These are phyloP conservation scores for Yamadazyma jaroonii DNA, from an alignment of 1,139 yeast genomes.

Conservation along the genomic window DNA sequence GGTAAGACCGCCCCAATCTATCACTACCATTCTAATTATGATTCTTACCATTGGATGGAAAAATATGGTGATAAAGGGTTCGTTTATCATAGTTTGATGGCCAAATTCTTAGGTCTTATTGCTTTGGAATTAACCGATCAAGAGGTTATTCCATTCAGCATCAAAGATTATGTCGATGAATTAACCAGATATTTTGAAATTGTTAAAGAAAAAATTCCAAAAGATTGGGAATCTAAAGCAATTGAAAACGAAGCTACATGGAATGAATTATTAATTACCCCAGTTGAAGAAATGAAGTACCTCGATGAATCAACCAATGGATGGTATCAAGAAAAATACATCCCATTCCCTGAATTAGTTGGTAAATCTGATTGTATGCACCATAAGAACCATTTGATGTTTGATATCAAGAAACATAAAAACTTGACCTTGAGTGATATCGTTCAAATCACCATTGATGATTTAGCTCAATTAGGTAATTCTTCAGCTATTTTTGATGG, in stretches of 20 bases:
- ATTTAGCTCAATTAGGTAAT: conserved; percentile 25
- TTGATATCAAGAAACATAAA: conserved; percentile 9
- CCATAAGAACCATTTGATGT: conserved; percentile 12
- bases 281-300: conserved; percentile 19
- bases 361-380: conserved; percentile 8
- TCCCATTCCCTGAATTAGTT: conserved; percentile 26
- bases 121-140: conserved; percentile 52
- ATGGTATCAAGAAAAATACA: conserved; percentile 15
- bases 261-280: conserved; percentile 18
- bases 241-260: conserved; percentile 15
- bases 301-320: conserved; percentile 24
- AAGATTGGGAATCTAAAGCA: conserved; percentile 25
- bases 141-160: conserved; percentile 44
- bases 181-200: conserved; percentile 29
- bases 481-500: conserved; percentile 37
- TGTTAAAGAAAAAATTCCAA: conserved; percentile 30
- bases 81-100: conserved; percentile 51
- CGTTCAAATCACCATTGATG: conserved; percentile 22
- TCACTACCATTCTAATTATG: conserved; percentile 60
- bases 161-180: conserved; percentile 35
- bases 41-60: conserved; percentile 55
- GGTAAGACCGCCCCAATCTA: conserved; percentile 35
- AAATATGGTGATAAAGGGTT: conserved; percentile 55
- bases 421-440: conserved; percentile 27
- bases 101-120: conserved; percentile 58